Base-by-base conservation (phyloP, 106 monocot genomes). In the Vanilla planifolia region DNA sequence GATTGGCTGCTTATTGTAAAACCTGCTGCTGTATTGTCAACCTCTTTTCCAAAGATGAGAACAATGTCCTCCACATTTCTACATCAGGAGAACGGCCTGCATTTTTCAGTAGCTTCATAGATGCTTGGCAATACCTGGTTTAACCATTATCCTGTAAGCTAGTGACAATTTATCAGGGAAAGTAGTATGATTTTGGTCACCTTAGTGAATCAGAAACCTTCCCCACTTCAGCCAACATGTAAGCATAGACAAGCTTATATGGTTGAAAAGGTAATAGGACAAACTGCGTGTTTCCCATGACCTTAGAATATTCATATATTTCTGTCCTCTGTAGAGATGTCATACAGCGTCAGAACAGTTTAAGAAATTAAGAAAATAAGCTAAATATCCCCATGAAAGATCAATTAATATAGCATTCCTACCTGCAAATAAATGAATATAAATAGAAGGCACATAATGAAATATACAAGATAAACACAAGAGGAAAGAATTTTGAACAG, bases 201-300 rank as follows among this genome's bases (percentile, higher is more conserved):
- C 71, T 88, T 51, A 98, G 51, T 68, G 98, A 88, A 56, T 92
- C 98, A 13, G 88, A 75, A 66, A 98, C 67, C 45, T 88, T 98
- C 34, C 98, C 98, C 51, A 92, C 77, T 71, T 99, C 98, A 55
- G 79, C 92, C 19, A 99, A 73, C 98, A 99, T 99, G 64, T 81
- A 66, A 21, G 98, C 98, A 82, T 99, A 99, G 20, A 92, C 67
- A 19, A 99, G 77, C 71, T 99, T 99, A 48, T 99, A 99, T 33
- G 98, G 92, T 57, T 99, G 98, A 61, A 99, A 88, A 27, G 88
- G 75, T 47, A 80, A 74, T 44, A 92, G 67, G 35, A 88, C 67
- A 70, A 79, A 98, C 68, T 98, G 98, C 29, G 98, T 85, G 80
- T 98, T 98, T 48, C 92, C 88, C 55, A 82, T 79, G 45, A 98